Base-by-base conservation (phyloP, 1,284 basidiomycete genomes). In the Agroathelia rolfsii region DNA sequence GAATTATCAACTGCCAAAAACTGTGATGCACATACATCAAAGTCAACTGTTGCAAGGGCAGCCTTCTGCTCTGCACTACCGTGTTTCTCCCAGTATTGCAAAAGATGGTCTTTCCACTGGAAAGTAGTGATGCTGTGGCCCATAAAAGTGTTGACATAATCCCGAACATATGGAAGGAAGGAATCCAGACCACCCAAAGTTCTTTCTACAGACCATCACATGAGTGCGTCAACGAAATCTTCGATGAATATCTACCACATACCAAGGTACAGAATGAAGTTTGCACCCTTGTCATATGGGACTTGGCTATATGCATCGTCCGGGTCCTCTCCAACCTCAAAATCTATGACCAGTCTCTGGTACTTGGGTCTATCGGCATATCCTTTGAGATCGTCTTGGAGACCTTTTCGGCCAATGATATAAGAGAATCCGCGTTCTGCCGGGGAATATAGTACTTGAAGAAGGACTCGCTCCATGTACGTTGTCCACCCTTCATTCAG, bases 401-500 rank as follows among this genome's bases (percentile, higher is more conserved):
- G 64, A 0, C 70, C 70, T 46, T 86, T 85, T 27, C 67, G 58
- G 14, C 90, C 89, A 41, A 86, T 80, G 40, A 86, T 61, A 53
- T 67, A 89, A 21, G 75, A 75, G 50, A 92, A 90, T 9, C 78
- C 87, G 21, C 94, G 80, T 37, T 86, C 76, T 0, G 80, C 76
- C 10, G 85, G 73, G 1, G 80, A 73, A 50, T 93, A 77, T 1
- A 94, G 61, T 32, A 68, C 62, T 43, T 81, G 65, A 24, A 83
- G 76, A 22, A 95, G 65, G 6, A 95, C 62, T 14, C 92, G 76
- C 56, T 98, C 94, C 30, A 89, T 80, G 52, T 93, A 96, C 1
- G 88, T 93, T 20, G 92, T 95, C 82, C 87, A 95, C 20, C 89
- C 76, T 58, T 92, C 88, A 53, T 92, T 93, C 30, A 93, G 72